Evolutionary conservation across 768 basidiomycete species (phyloP), one percentile per base, ranked within the genome.

Genomic region (Xerocomellus amylosporus): DNA sequence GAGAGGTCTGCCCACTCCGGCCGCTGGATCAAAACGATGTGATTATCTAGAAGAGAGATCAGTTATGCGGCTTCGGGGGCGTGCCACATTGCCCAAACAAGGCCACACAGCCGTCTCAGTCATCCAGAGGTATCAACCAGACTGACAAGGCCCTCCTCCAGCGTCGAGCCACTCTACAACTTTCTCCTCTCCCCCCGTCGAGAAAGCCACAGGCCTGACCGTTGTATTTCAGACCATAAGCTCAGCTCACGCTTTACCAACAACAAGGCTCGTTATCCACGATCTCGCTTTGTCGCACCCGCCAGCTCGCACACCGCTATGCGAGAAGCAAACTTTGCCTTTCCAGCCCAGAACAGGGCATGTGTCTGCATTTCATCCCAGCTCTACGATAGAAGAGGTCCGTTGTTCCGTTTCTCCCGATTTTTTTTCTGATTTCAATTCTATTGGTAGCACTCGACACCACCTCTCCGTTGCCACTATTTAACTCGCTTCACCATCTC

Each of bases 401-500:
- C 54, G 86, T 75, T 17, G 20, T 22, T 40, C 26, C 8, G 5
- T 17, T 50, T n/a, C 39, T 41, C 55, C 40, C 22, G 24, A 0
- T 5, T 22, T 26, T 28, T 30, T 28, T 24, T 3, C 36, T 53
- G 47, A 62, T 59, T 45, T 53, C 39, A 19, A 37, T 51, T 24
- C 55, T 6, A 36, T 30, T 42, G 36, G 41, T 59, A 79, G 80
- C 79, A 33, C 75, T 82, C 60, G 77, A 80, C 67, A 82, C 81
- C 36, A 77, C 78, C 46, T 80, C 81, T 1, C 76, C 81, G 15
- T 74, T 85, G 40, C 89, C 87, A 15, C 76, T 93, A 39, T 86
- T 95, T 77, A 97, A 97, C 76, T 98, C 95, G 38, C 85, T 98
- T 49, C 93, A 91, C 30, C 93, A 97, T 75, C 87, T 98, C 52